These are phyloP conservation scores for Clarireedia homoeocarpa DNA, from an alignment of 2,329 filamentous ascomycete species.

Conservation along the genomic window DNA sequence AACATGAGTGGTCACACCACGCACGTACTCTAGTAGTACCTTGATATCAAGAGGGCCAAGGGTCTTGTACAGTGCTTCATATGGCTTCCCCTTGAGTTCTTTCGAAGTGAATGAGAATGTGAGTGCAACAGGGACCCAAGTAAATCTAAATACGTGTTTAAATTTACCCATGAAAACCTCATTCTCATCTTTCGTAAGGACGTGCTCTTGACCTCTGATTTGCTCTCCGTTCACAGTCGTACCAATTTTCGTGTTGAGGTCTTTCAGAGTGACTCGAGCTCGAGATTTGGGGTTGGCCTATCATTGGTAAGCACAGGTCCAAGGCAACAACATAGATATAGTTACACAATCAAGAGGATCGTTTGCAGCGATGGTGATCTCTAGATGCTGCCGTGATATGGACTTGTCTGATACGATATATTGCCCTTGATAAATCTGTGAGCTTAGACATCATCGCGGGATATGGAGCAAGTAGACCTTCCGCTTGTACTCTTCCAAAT, in stretches of 20 bases:
- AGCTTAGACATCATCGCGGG: not conserved
- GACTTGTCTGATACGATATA: conserved; percentile 69
- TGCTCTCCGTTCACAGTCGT: conserved; percentile 68
- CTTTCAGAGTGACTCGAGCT: conserved; percentile 66
- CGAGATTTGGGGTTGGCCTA: conserved; percentile 32
- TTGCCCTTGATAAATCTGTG: conserved; percentile 44
- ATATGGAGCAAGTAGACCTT: conserved; percentile 37
- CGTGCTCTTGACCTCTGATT: conserved; percentile 50
- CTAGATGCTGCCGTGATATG: conserved; percentile 83
- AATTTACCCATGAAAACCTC: conserved; percentile 67
- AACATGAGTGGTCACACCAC: conserved; percentile 72
- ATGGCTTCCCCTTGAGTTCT: conserved; percentile 58
- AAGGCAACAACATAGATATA: conserved; percentile 19
- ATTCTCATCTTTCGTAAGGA: conserved; percentile 50
- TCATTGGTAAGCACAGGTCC: not conserved
- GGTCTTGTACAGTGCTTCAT: conserved; percentile 51
- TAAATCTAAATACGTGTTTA: conserved; percentile 54
- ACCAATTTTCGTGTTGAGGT: conserved; percentile 77
- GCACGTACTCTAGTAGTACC: conserved; percentile 63
- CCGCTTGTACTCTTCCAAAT: conserved; percentile 69
- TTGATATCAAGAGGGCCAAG: conserved; percentile 89
- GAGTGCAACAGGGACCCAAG: conserved; percentile 74
- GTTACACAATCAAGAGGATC: conserved; percentile 57
- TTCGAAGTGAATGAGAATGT: conserved; percentile 71
- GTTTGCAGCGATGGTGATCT: conserved; percentile 62